Evolutionary conservation across 805 yeast genomes (phyloP).

Genomic region (Metschnikowia rubicola): DNA sequence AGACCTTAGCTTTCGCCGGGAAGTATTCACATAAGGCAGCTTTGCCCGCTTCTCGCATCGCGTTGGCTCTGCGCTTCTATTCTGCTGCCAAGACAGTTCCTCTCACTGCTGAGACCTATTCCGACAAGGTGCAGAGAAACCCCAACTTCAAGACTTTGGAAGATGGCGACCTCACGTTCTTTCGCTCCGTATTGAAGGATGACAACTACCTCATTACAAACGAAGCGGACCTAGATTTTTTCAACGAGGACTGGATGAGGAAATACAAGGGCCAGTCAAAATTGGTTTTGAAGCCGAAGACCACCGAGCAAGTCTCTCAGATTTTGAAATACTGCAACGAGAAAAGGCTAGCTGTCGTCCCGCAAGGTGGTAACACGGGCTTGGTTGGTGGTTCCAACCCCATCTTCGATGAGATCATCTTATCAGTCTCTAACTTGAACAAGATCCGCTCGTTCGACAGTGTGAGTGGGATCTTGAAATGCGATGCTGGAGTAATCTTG

Average conservation of each 20-base stretch:
- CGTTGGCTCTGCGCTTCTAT: slow-evolving; percentile 14
- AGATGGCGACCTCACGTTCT: slow-evolving; percentile 55
- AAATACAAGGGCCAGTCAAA: slow-evolving; percentile 86
- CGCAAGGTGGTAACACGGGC: slow-evolving; percentile 97
- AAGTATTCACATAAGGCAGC: not conserved
- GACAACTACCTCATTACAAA: slow-evolving; percentile 50
- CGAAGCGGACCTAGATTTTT: slow-evolving; percentile 60
- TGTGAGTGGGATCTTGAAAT: slow-evolving; percentile 79
- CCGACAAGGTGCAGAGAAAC: slow-evolving; percentile 50
- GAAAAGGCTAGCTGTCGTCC: slow-evolving; percentile 76
- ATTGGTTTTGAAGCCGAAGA: slow-evolving; percentile 77
- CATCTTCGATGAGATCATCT: slow-evolving; percentile 82
- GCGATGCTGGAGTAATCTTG: slow-evolving; percentile 87
- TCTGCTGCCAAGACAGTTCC: slow-evolving; percentile 35
- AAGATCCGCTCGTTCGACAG: slow-evolving; percentile 77
- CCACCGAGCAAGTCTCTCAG: slow-evolving; percentile 70
- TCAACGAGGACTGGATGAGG: slow-evolving; percentile 92
- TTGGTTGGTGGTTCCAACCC: slow-evolving; percentile 94
- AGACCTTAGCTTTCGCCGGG: slow-evolving; percentile 3
- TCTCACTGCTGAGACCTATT: slow-evolving; percentile 70
- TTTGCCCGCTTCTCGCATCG: not conserved
- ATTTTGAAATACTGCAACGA: slow-evolving; percentile 81
- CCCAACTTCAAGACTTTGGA: slow-evolving; percentile 50
- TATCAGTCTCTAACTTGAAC: slow-evolving; percentile 69
- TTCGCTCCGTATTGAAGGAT: slow-evolving; percentile 55